Percentiles rank a stretch among this genome's conserved stretches.
Evolutionary conservation across 2,329 filamentous ascomycete species (phyloP).

Genomic region (Parascedosporium putredinis): DNA sequence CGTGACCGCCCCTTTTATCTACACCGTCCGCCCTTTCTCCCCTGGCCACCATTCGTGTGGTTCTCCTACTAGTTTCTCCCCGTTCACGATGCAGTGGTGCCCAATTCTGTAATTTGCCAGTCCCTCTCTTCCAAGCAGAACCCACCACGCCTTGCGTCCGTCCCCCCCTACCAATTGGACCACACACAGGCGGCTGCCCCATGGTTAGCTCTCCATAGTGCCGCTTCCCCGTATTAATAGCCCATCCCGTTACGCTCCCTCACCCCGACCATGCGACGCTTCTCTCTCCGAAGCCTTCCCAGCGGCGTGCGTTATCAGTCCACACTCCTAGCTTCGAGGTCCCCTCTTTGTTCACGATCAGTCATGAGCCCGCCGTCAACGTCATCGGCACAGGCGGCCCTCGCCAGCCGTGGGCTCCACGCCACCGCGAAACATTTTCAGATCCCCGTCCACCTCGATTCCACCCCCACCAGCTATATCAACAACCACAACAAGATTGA

Average conservation of each 20-base stretch:
- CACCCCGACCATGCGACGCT: conserved; percentile 5
- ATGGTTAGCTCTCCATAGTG: background rate
- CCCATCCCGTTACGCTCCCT: background rate
- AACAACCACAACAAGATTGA: conserved; percentile 62
- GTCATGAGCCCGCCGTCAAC: conserved; percentile 7
- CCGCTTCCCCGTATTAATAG: background rate
- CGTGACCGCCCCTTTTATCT: background rate
- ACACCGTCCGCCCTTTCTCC: background rate
- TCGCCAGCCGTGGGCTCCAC: conserved; percentile 42
- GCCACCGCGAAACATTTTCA: conserved; percentile 46
- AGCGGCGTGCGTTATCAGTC: background rate
- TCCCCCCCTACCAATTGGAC: background rate
- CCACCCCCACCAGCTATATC: conserved; percentile 52
- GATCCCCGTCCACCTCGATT: conserved; percentile 40
- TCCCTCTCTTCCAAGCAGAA: background rate
- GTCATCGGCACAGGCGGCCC: conserved; percentile 15
- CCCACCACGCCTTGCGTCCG: background rate
- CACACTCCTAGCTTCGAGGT: background rate
- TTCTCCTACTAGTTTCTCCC: background rate
- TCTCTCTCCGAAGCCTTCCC: conserved; percentile 2
- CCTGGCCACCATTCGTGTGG: background rate
- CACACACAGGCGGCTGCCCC: background rate
- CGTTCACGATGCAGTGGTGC: conserved; percentile 4
- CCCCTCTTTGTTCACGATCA: conserved; percentile 1
- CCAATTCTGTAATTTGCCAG: conserved; percentile 4